Percentiles rank a stretch among this genome's conserved stretches.
Evolutionary conservation across 306 rosid genomes (phyloP).

Genomic region (Rubus parviflorus): DNA sequence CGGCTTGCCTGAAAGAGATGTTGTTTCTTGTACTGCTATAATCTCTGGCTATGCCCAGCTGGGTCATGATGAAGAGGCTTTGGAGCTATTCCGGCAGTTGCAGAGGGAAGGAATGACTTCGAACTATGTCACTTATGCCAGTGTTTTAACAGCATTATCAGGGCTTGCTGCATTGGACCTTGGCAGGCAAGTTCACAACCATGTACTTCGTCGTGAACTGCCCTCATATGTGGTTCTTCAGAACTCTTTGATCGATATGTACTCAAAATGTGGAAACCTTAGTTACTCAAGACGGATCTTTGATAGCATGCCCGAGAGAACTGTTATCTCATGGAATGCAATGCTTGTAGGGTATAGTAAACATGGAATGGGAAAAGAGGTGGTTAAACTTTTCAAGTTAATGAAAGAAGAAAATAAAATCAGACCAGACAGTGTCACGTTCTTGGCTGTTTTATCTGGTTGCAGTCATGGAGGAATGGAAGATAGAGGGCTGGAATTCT

Average conservation of each 20-base stretch:
- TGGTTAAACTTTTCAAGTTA: constrained; percentile 64
- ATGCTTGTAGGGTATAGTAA: constrained; percentile 87
- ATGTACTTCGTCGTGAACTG: constrained; percentile 55
- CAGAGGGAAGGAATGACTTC: constrained; percentile 74
- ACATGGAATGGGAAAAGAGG: constrained; percentile 85
- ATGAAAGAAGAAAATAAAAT: constrained; percentile 67
- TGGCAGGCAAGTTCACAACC: constrained; percentile 84
- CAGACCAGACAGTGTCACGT: constrained; percentile 69
- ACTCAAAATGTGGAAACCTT: constrained; percentile 86
- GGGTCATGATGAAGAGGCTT: constrained; percentile 74
- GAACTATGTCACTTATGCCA: constrained; percentile 76
- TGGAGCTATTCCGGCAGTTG: constrained; percentile 62
- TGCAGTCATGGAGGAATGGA: constrained; percentile 89
- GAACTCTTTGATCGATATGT: constrained; percentile 90
- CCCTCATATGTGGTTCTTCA: constrained; percentile 71
- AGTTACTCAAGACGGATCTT: constrained; percentile 67
- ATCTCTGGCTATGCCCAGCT: constrained; percentile 89
- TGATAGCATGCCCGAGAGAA: constrained; percentile 65
- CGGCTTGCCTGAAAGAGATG: constrained; percentile 79
- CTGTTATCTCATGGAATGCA: constrained; percentile 84
- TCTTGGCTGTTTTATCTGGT: constrained; percentile 82
- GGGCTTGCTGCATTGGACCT: constrained; percentile 88
- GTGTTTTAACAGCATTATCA: constrained; percentile 75
- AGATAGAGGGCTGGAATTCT: constrained; percentile 67
- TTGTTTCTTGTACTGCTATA: constrained; percentile 83